Conservation (phyloP, 2,329 filamentous ascomycete species). For the Monosporascus sp. region DNA sequence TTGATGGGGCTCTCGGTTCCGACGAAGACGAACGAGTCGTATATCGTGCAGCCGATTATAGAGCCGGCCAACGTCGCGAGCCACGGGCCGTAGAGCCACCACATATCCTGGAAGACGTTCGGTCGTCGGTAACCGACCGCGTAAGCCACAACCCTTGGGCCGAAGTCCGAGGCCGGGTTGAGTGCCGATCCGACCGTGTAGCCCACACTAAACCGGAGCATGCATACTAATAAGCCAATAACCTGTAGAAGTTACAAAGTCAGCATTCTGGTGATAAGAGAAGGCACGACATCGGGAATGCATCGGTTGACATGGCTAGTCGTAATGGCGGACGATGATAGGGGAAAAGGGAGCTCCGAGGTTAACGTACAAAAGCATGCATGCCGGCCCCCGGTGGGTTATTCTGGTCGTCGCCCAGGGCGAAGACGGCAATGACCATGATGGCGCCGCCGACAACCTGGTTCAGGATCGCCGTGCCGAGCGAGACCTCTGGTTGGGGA, state of each 20-base stretch:
- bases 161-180: slow-evolving; percentile 32
- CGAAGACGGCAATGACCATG: slow-evolving; percentile 31
- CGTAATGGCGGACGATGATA: neutral
- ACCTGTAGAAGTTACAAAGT: slow-evolving; percentile 9
- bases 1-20: slow-evolving; percentile 22
- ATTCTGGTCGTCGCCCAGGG: slow-evolving; percentile 32
- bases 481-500: slow-evolving; percentile 18
- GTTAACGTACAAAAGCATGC: slow-evolving; percentile 24
- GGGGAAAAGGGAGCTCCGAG: neutral
- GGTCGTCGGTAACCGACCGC: slow-evolving; percentile 23
- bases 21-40: slow-evolving; percentile 26
- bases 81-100: slow-evolving; percentile 29
- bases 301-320: no score
- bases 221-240: slow-evolving; percentile 28
- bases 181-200: slow-evolving; percentile 31
- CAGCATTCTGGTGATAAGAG: neutral
- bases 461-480: slow-evolving; percentile 26
- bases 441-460: slow-evolving; percentile 29
- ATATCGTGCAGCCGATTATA: slow-evolving; percentile 22
- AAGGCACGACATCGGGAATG: no score
- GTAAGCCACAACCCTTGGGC: slow-evolving; percentile 27
- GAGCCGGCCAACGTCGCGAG: slow-evolving; percentile 20
- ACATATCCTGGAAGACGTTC: slow-evolving; percentile 22
- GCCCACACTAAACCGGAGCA: slow-evolving; percentile 29
- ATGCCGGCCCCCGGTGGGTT: slow-evolving; percentile 32